A percentile compares a stretch with the other conserved stretches of the same genome.
phyloP scores from a whole-genome alignment of 2,329 filamentous ascomycete species.

The Coniochaeta sp. region DNA sequence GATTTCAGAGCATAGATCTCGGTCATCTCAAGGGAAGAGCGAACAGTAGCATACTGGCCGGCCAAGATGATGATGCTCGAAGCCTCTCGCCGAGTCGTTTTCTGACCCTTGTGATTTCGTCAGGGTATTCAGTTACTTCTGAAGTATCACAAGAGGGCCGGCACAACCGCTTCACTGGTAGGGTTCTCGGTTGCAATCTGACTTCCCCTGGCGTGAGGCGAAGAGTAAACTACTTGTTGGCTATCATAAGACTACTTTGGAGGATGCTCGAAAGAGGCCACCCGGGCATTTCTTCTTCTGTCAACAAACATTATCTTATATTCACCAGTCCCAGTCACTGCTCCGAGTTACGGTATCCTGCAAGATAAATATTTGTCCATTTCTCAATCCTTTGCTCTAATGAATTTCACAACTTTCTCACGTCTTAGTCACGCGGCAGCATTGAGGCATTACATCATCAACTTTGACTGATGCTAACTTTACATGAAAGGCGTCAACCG shows the following conservation, averaged over 20 bases:
- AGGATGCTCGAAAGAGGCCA: not conserved
- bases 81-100: not conserved
- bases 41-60: not conserved
- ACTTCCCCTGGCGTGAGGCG: not conserved
- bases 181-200: not conserved
- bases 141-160: not conserved
- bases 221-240: not conserved
- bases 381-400: too few species aligned
- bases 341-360: too few species aligned
- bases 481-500: too few species aligned
- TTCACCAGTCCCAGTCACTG: not conserved
- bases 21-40: not conserved
- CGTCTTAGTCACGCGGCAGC: too few species aligned
- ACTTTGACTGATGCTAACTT: too few species aligned
- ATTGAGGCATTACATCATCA: too few species aligned
- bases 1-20: not conserved
- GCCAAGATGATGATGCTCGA: not conserved
- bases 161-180: not conserved
- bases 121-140: not conserved
- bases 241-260: not conserved
- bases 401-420: too few species aligned
- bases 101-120: not conserved
- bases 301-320: not conserved
- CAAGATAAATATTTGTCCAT: too few species aligned
- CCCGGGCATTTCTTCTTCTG: not conserved